Conservation (phyloP, 768 basidiomycete genomes). For the Chalciporus sphaerocephalus region DNA sequence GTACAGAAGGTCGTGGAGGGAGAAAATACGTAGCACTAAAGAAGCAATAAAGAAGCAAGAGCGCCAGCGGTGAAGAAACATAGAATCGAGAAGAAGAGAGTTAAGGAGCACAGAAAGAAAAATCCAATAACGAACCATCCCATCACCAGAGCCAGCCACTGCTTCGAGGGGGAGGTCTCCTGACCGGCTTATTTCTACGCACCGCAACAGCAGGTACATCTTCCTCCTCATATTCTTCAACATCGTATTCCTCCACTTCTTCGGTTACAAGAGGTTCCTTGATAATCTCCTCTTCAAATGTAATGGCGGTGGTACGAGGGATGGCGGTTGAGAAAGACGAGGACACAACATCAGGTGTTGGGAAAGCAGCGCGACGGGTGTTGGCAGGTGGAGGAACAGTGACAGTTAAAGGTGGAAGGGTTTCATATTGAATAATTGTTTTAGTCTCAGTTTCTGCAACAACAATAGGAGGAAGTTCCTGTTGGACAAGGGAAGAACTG, state of each 20-base stretch:
- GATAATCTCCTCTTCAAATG: conserved; percentile 53
- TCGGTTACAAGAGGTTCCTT: conserved; percentile 34
- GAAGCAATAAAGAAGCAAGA: conserved; percentile 16
- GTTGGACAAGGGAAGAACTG: conserved; percentile 15
- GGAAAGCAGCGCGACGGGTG: conserved; percentile 70
- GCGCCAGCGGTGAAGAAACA: conserved; percentile 23
- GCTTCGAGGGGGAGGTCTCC: conserved; percentile 45
- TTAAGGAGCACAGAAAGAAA: conserved; percentile 31
- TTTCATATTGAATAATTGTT: conserved; percentile 51
- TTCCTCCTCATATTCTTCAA: conserved; percentile 41
- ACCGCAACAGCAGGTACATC: conserved; percentile 38
- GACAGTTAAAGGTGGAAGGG: conserved; percentile 55
- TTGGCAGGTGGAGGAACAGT: conserved; percentile 73
- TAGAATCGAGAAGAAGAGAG: conserved; percentile 15
- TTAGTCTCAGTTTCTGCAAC: conserved; percentile 56
- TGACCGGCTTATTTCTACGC: conserved; percentile 42
- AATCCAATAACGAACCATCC: conserved; percentile 27
- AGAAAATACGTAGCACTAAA: conserved; percentile 9
- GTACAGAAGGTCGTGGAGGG: conserved; percentile 13
- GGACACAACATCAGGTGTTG: conserved; percentile 61
- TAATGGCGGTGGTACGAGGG: conserved; percentile 72
- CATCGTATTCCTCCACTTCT: conserved; percentile 36
- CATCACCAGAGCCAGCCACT: conserved; percentile 57
- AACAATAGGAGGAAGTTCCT: conserved; percentile 42
- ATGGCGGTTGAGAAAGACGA: conserved; percentile 55